A percentile compares a stretch with the other conserved stretches of the same genome.
These are phyloP conservation scores for Spathaspora sp. DNA, from an alignment of 1,139 yeast species.

Conservation along the genomic window DNA sequence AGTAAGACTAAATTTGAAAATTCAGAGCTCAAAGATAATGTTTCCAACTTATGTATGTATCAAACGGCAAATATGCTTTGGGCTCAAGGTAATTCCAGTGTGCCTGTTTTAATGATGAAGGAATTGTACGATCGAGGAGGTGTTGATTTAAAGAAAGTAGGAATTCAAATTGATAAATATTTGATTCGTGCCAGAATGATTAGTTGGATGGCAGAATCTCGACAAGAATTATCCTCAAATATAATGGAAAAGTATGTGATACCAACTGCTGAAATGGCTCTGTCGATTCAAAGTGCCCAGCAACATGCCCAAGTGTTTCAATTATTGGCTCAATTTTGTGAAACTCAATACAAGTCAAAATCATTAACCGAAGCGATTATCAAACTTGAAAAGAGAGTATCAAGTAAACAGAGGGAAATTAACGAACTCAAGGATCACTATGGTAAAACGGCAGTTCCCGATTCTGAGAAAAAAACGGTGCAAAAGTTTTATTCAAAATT, in stretches of 20 bases:
- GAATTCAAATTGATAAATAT: slow-evolving; percentile 24
- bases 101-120: slow-evolving; percentile 54
- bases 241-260: slow-evolving; percentile 59
- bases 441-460: slow-evolving; percentile 35
- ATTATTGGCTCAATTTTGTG: slow-evolving; percentile 74
- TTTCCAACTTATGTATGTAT: slow-evolving; percentile 36
- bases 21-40: slow-evolving; percentile 10
- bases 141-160: slow-evolving; percentile 19
- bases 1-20: slow-evolving; percentile 20
- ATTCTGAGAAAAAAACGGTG: slow-evolving; percentile 49
- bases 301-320: slow-evolving; percentile 49
- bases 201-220: slow-evolving; percentile 69
- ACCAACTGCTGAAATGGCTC: slow-evolving; percentile 32
- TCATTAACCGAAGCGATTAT: slow-evolving; percentile 44
- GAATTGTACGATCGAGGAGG: slow-evolving; percentile 18
- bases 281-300: slow-evolving; percentile 16
- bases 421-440: slow-evolving; percentile 48
- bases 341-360: slow-evolving; percentile 54
- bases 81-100: slow-evolving; percentile 52
- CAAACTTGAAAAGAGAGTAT: slow-evolving; percentile 38
- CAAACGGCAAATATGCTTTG: slow-evolving; percentile 59
- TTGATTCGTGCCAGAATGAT: slow-evolving; percentile 54
- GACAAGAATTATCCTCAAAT: slow-evolving; percentile 60
- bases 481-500: slow-evolving; percentile 50
- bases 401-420: slow-evolving; percentile 43